A percentile compares a stretch with the other conserved stretches of the same genome.
Conservation (phyloP, 805 yeast species). For the Peterozyma xylosa region DNA sequence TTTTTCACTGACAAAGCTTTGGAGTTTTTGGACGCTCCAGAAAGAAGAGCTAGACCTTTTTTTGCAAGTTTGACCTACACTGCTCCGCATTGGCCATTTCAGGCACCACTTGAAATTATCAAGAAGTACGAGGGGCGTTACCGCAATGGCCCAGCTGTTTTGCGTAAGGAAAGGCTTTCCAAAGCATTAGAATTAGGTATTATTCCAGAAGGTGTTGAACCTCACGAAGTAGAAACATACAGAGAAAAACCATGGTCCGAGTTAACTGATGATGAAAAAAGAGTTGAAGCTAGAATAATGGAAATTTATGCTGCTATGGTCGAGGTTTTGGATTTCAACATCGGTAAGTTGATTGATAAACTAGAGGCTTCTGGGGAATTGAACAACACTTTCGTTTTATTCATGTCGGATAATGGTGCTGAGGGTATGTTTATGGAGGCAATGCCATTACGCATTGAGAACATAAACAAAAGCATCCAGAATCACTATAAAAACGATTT, state of each 20-base stretch:
- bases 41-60: conserved; percentile 39
- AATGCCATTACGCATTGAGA: conserved; percentile 31
- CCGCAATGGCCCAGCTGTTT: conserved; percentile 39
- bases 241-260: conserved; percentile 36
- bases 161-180: conserved; percentile 30
- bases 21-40: conserved; percentile 23
- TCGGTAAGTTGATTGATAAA: conserved; percentile 39
- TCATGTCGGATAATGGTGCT: conserved; percentile 62
- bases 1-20: conserved; percentile 36
- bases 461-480: conserved; percentile 19
- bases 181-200: conserved; percentile 38
- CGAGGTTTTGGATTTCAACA: conserved; percentile 40
- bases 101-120: conserved; percentile 43
- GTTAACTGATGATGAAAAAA: conserved; percentile 27
- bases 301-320: conserved; percentile 62
- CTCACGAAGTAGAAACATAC: conserved; percentile 36
- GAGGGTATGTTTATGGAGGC: conserved; percentile 56
- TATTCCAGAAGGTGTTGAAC: conserved; percentile 32
- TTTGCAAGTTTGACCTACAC: conserved; percentile 49
- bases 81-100: conserved; percentile 65
- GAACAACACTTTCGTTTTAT: conserved; percentile 49
- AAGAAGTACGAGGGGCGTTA: conserved; percentile 40
- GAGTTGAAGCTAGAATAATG: conserved; percentile 36
- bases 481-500: conserved; percentile 32
- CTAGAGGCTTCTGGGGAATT: conserved; percentile 34